A percentile compares a stretch with the other conserved stretches of the same genome.
These are phyloP conservation scores for Pseudogymnoascus sp. DNA, from an alignment of 2,329 filamentous ascomycete species.

Conservation along the genomic window DNA sequence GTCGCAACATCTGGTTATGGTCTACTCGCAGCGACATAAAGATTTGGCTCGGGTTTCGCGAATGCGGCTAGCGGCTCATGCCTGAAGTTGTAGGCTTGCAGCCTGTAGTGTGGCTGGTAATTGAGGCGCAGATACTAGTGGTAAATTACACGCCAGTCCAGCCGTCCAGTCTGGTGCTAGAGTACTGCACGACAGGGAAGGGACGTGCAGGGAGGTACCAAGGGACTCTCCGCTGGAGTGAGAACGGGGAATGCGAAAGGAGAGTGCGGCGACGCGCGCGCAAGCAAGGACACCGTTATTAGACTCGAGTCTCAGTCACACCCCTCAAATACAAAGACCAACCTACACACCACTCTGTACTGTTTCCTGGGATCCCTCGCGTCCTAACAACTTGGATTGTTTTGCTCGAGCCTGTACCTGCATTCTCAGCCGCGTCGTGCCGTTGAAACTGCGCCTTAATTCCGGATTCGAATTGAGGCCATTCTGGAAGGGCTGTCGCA, in stretches of 20 bases:
- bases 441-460: neutral
- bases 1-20: neutral
- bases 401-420: neutral
- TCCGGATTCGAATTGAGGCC: neutral
- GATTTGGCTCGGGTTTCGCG: constrained; percentile 3
- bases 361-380: neutral
- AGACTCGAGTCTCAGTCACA: constrained; percentile 5
- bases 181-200: neutral
- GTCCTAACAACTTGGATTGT: neutral
- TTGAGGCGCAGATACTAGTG: neutral
- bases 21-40: neutral
- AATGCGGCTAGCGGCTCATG: neutral
- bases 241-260: constrained; percentile 2
- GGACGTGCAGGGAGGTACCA: neutral
- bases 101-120: neutral
- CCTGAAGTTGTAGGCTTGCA: neutral
- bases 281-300: constrained; percentile 1
- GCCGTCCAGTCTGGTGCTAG: neutral
- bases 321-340: neutral
- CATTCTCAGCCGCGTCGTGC: neutral
- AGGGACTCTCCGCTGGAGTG: neutral
- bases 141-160: constrained; percentile 4
- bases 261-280: constrained; percentile 5
- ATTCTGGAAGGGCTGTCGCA: constrained; percentile 14
- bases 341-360: neutral